phyloP scores from a whole-genome alignment of 805 yeast genomes.

The Yueomyces sinensis region DNA sequence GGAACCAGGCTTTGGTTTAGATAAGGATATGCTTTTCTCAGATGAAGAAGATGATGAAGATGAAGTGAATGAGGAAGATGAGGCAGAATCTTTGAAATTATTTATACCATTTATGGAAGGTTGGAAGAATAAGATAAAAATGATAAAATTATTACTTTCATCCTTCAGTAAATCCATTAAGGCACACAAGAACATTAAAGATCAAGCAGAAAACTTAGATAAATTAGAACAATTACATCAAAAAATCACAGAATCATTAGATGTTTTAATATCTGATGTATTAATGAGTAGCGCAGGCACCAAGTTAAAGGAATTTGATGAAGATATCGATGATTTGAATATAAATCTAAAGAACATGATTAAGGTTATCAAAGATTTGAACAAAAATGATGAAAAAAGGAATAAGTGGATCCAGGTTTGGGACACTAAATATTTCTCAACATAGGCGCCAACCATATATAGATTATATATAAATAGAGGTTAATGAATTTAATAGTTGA shows the following conservation, averaged over 20 bases:
- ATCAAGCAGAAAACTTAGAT: constrained; percentile 34
- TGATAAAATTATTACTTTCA: constrained; percentile 44
- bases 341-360: constrained; percentile 20
- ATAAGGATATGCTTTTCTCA: constrained; percentile 17
- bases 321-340: constrained; percentile 15
- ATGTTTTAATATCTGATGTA: constrained; percentile 44
- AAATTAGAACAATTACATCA: constrained; percentile 31
- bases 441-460: too few relatives aligned
- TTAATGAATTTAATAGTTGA: too few relatives aligned
- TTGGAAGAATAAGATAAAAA: constrained; percentile 33
- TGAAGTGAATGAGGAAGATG: constrained; percentile 19
- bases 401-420: constrained; percentile 25
- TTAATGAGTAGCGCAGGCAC: constrained; percentile 27
- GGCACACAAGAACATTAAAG: constrained; percentile 5
- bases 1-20: constrained; percentile 38
- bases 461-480: too few relatives aligned
- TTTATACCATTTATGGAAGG: constrained; percentile 27
- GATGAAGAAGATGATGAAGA: constrained; percentile 21
- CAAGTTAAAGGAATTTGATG: constrained; percentile 25
- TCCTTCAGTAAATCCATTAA: constrained; percentile 50
- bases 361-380: constrained; percentile 30
- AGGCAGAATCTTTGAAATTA: constrained; percentile 22
- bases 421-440: constrained; percentile 22
- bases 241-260: constrained; percentile 34
- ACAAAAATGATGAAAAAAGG: constrained; percentile 37